Conservation (phyloP, 805 yeast genomes). For the Candida succiphila region DNA sequence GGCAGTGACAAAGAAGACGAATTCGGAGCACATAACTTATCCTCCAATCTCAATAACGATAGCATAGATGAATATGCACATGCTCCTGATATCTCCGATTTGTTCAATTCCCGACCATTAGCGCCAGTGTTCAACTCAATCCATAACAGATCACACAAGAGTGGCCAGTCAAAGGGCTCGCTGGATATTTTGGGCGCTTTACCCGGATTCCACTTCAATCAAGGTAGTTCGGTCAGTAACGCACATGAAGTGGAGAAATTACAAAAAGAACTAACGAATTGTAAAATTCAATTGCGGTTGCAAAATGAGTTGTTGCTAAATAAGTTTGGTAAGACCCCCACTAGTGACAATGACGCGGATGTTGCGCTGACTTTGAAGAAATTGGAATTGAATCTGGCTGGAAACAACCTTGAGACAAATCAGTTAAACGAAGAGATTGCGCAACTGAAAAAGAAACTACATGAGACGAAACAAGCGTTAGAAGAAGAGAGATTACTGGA, state of each 20-base stretch:
- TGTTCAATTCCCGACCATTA: no score
- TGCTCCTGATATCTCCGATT: no score
- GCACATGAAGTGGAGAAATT: constrained; percentile 15
- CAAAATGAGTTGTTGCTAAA: constrained; percentile 20
- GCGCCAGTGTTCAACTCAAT: no score
- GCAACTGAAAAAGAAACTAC: not conserved
- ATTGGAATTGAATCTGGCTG: no score
- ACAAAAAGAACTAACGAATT: constrained; percentile 22
- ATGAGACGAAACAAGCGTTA: not conserved
- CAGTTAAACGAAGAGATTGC: not conserved
- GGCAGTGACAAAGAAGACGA: constrained; percentile 6
- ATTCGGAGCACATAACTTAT: no score
- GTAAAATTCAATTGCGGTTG: constrained; percentile 22
- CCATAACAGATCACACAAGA: no score
- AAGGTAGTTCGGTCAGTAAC: constrained; percentile 2
- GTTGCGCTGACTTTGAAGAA: no score
- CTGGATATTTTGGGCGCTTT: not conserved
- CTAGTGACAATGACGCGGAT: no score
- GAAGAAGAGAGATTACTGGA: no score
- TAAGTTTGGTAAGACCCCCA: constrained; percentile 10
- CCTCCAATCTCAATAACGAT: no score
- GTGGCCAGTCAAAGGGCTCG: constrained; percentile 4
- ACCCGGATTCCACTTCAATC: not conserved
- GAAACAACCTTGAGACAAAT: no score
- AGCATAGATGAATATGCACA: no score